These are phyloP conservation scores for Ogataea dorogensis DNA, from an alignment of 805 yeast genomes.

Conservation along the genomic window DNA sequence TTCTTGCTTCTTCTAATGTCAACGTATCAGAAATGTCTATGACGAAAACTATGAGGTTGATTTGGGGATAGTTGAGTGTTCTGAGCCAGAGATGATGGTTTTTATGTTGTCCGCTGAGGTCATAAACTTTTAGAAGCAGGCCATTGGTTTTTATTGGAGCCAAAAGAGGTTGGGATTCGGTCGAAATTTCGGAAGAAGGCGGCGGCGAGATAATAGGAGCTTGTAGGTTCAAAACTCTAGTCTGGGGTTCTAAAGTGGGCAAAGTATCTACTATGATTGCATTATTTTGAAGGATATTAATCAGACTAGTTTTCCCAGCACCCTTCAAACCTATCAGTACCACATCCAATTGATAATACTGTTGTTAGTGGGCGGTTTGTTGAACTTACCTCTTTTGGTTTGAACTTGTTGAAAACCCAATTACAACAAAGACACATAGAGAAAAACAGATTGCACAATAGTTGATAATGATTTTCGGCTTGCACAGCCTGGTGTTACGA, in stretches of 20 bases:
- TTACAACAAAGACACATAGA: conserved; percentile 5
- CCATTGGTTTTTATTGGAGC: conserved; percentile 5
- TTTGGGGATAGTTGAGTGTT: conserved; percentile 6
- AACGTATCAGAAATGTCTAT: conserved; percentile 32
- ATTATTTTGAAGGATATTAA: conserved; percentile 16
- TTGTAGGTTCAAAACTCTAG: conserved; percentile 14
- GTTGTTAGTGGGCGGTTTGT: conserved; percentile 1
- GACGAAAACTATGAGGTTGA: conserved; percentile 27
- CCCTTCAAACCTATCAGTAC: conserved; percentile 31
- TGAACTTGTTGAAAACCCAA: conserved; percentile 12
- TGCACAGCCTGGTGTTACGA: conserved; percentile 3
- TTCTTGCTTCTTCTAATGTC: conserved; percentile 24
- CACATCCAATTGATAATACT: conserved; percentile 29
- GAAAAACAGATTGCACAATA: too few relatives aligned
- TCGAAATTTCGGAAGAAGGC: conserved; percentile 5
- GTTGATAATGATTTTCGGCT: too few relatives aligned
- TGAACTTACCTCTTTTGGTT: conserved; percentile 21
- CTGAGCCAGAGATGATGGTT: conserved; percentile 27
- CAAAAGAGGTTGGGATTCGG: conserved; percentile 4
- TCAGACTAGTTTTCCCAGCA: conserved; percentile 33
- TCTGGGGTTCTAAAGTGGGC: conserved; percentile 27
- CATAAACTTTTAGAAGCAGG: conserved; percentile 24
- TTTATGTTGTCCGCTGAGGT: conserved; percentile 33
- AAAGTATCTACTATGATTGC: conserved; percentile 18
- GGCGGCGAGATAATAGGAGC: conserved; percentile 13